Conservation (phyloP, 2,329 filamentous ascomycete genomes). For the Hypoxylon sp. region DNA sequence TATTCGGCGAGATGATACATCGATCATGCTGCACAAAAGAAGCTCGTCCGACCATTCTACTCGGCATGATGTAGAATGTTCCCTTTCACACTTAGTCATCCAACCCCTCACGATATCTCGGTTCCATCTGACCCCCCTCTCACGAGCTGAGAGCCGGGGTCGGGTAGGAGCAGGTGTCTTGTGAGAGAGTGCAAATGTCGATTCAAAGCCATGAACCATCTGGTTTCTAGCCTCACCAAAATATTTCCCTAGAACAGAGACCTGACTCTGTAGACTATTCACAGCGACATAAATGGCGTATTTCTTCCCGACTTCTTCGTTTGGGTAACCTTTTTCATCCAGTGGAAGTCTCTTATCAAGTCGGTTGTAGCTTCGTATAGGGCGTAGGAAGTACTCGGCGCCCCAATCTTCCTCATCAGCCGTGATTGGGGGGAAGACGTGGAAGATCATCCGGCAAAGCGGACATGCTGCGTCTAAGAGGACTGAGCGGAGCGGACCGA, state of each 20-base stretch:
- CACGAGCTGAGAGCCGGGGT: slow-evolving; percentile 1
- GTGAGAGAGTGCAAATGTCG: slow-evolving; percentile 7
- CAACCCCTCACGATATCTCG: slow-evolving; percentile 4
- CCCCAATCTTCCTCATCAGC: background rate
- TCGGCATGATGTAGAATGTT: slow-evolving; percentile 10
- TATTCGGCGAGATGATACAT: slow-evolving; percentile 18
- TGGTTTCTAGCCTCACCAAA: slow-evolving; percentile 9
- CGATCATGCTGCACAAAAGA: slow-evolving; percentile 16
- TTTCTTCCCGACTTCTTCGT: slow-evolving; percentile 3
- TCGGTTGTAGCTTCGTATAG: slow-evolving; percentile 18
- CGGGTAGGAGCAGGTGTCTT: background rate
- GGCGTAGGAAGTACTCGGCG: slow-evolving; percentile 9
- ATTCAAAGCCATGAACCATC: slow-evolving; percentile 9
- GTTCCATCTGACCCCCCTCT: background rate
- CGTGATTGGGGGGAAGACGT: background rate
- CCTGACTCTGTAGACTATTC: background rate
- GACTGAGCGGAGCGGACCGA: slow-evolving; percentile 15
- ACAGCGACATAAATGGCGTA: background rate
- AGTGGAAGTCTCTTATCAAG: slow-evolving; percentile 2
- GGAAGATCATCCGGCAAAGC: slow-evolving; percentile 15
- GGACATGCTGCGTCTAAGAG: slow-evolving; percentile 12
- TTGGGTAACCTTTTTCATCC: background rate
- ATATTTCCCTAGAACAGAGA: slow-evolving; percentile 6
- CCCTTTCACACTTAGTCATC: slow-evolving; percentile 12
- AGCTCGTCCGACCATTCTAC: slow-evolving; percentile 13